phyloP scores from a whole-genome alignment of 2,329 filamentous ascomycete genomes.

The Claviceps sorghi region DNA sequence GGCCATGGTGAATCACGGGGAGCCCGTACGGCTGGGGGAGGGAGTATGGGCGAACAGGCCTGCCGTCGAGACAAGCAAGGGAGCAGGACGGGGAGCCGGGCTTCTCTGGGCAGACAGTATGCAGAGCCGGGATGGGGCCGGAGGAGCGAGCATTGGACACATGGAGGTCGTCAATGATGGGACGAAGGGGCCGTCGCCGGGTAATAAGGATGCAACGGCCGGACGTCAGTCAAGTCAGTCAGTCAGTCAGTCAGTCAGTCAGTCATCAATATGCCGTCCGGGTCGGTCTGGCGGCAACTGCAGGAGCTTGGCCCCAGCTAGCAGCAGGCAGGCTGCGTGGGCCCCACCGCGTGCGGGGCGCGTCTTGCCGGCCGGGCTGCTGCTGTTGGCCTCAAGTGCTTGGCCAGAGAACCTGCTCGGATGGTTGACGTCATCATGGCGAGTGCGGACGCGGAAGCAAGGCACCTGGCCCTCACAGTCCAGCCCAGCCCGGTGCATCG shows the following conservation, averaged over 20 bases:
- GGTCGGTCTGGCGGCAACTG: too few relatives aligned
- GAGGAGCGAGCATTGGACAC: background rate
- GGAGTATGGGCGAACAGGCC: background rate
- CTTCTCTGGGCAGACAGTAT: background rate
- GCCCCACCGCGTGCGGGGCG: too few relatives aligned
- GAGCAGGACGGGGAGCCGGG: too few relatives aligned
- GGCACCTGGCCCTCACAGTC: too few relatives aligned
- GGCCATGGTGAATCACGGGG: conserved; percentile 1
- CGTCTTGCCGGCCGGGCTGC: too few relatives aligned
- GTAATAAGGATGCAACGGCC: background rate
- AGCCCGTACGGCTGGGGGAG: background rate
- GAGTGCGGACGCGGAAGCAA: background rate
- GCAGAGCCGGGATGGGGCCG: background rate
- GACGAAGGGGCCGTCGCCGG: background rate
- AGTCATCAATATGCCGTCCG: too few relatives aligned
- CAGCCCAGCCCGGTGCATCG: too few relatives aligned
- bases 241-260: too few relatives aligned
- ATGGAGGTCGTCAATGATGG: background rate
- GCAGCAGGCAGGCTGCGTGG: too few relatives aligned
- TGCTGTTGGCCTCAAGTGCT: background rate
- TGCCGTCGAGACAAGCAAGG: too few relatives aligned
- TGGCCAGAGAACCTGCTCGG: background rate
- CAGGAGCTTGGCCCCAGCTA: too few relatives aligned
- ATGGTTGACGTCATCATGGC: conserved; percentile 1
- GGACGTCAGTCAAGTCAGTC: too few relatives aligned